Percentiles rank a stretch among this genome's conserved stretches.
These are phyloP conservation scores for Suzukiozyma palmioleophila DNA, from an alignment of 1,139 yeast genomes.

Conservation along the genomic window DNA sequence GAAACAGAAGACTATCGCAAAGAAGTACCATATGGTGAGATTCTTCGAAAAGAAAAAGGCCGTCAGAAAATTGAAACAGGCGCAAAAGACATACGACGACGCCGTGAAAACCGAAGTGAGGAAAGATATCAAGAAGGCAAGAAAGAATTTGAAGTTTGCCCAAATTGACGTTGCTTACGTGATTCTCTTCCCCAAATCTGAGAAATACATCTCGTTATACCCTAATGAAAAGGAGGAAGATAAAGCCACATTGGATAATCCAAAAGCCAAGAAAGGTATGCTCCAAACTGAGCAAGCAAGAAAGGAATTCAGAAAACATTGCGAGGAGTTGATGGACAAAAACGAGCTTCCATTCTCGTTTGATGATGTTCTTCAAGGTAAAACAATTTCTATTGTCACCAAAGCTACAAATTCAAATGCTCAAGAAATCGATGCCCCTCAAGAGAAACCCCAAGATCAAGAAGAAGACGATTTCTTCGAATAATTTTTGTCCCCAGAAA, in stretches of 20 bases:
- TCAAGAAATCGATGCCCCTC: slow-evolving; percentile 42
- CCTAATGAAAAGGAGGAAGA: slow-evolving; percentile 40
- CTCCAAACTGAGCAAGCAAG: slow-evolving; percentile 47
- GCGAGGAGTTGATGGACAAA: slow-evolving; percentile 47
- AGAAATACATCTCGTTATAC: slow-evolving; percentile 78
- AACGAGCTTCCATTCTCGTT: slow-evolving; percentile 54
- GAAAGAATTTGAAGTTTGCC: slow-evolving; percentile 50
- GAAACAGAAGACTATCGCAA: slow-evolving; percentile 56
- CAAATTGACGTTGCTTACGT: slow-evolving; percentile 77
- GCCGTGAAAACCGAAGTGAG: slow-evolving; percentile 38
- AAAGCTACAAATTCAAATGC: slow-evolving; percentile 5
- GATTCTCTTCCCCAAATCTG: slow-evolving; percentile 70
- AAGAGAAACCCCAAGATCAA: slow-evolving; percentile 16
- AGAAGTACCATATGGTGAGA: slow-evolving; percentile 89
- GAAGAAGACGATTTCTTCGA: slow-evolving; percentile 47
- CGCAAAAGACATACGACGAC: slow-evolving; percentile 44
- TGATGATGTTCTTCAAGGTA: slow-evolving; percentile 54
- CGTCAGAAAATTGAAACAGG: slow-evolving; percentile 63
- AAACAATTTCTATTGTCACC: slow-evolving; percentile 23
- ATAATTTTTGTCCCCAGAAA: slow-evolving; percentile 8
- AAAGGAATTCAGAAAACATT: slow-evolving; percentile 45
- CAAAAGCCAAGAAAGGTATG: slow-evolving; percentile 43
- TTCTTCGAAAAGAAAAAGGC: slow-evolving; percentile 93
- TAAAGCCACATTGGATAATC: slow-evolving; percentile 19
- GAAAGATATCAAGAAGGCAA: slow-evolving; percentile 50